Percentiles rank a stretch among this genome's conserved stretches.
phyloP scores from a whole-genome alignment of 2,329 filamentous ascomycete species.

The Emmonsiellopsis sp. region DNA sequence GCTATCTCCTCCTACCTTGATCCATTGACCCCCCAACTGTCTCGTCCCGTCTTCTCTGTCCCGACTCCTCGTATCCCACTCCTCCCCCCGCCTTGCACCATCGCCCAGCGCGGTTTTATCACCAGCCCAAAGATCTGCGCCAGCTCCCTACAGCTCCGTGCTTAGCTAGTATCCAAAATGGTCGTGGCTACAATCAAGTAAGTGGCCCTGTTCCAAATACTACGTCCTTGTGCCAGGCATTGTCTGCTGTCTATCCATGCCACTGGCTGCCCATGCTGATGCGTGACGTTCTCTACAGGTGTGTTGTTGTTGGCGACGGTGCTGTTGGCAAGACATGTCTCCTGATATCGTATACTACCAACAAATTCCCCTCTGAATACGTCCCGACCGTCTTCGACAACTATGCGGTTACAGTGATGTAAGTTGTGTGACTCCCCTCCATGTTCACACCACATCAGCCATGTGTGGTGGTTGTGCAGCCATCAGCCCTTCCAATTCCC shows the following conservation, averaged over 20 bases:
- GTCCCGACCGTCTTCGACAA: slow-evolving; percentile 99
- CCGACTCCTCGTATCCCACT: slow-evolving; percentile 4
- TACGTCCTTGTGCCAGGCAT: background rate
- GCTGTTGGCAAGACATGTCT: slow-evolving; percentile 98
- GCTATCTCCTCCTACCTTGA: background rate
- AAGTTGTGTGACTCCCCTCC: slow-evolving; percentile 40
- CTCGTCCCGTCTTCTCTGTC: background rate
- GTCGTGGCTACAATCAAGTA: slow-evolving; percentile 58
- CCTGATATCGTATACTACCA: slow-evolving; percentile 98
- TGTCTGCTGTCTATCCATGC: slow-evolving; percentile 12
- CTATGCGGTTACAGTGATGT: slow-evolving; percentile 99
- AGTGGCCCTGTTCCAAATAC: slow-evolving; percentile 19
- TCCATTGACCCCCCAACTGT: background rate
- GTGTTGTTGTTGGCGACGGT: slow-evolving; percentile 98
- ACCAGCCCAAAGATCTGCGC: slow-evolving; percentile 1
- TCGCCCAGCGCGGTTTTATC: slow-evolving; percentile 3
- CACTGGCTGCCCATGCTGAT: background rate
- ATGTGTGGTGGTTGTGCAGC: slow-evolving; percentile 3
- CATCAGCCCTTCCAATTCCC: background rate
- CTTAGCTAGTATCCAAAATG: slow-evolving; percentile 31
- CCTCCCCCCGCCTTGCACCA: slow-evolving; percentile 5
- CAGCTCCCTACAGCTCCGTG: background rate
- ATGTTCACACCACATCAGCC: slow-evolving; percentile 3
- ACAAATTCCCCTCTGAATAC: slow-evolving; percentile 99
- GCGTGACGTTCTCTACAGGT: slow-evolving; percentile 47